A percentile compares a stretch with the other conserved stretches of the same genome.
phyloP scores from a whole-genome alignment of 768 basidiomycete genomes.

The Candolleomyces efflorescens region DNA sequence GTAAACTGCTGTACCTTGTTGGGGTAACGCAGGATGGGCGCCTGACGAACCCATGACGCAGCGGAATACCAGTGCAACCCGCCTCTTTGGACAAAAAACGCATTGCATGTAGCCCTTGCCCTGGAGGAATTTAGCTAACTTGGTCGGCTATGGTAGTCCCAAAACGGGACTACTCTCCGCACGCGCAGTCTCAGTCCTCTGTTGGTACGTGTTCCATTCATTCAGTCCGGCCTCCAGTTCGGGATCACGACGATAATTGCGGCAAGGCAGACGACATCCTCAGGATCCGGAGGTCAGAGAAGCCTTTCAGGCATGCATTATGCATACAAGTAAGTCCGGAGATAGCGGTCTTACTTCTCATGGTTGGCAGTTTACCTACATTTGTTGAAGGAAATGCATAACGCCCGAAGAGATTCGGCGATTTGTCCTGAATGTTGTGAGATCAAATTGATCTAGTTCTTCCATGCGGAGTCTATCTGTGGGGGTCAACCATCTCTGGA shows the following conservation, averaged over 20 bases:
- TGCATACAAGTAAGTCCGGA: conserved; percentile 1
- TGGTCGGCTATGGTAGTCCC: not conserved
- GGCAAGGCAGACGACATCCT: not conserved
- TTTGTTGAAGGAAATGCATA: not conserved
- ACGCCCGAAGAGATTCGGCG: not conserved
- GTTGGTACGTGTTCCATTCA: too few species aligned
- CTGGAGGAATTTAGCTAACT: not conserved
- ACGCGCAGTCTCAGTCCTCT: too few species aligned
- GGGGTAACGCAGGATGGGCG: not conserved
- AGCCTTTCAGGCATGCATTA: not conserved
- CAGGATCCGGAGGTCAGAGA: conserved; percentile 4
- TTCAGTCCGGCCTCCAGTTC: too few species aligned
- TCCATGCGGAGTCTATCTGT: not conserved
- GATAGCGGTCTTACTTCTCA: not conserved
- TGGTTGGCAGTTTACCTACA: not conserved
- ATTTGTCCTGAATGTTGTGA: not conserved
- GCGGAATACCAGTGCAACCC: not conserved
- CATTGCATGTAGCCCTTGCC: not conserved
- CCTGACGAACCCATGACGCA: not conserved
- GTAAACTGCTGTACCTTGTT: not conserved
- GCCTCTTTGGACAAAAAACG: not conserved
- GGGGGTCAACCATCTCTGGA: not conserved
- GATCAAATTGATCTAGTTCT: conserved; percentile 1
- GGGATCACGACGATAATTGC: too few species aligned
- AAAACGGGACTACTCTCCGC: too few species aligned